Evolutionary conservation across 148 eudicot genomes (phyloP), one percentile per base, ranked within the genome.

Genomic region (Chenopodium suecicum): DNA sequence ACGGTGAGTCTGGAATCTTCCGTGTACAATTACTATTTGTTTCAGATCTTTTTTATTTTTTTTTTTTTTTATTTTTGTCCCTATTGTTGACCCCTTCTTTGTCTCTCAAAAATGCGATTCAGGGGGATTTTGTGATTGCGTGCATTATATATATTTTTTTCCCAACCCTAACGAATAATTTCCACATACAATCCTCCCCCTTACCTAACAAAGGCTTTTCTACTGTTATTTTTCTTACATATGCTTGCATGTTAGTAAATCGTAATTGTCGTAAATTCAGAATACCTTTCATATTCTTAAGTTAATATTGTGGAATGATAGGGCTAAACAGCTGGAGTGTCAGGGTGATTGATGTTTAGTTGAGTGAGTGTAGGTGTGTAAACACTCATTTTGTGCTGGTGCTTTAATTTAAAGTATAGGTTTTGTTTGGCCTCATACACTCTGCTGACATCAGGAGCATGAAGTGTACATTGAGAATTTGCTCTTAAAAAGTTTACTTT

Each of bases 1-100:
- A 94, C 75, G 98, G 98, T 94, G 70, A 27, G 90, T 81, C 75
- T 71, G 14, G 7, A 31, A 7, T 56, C 14, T 27, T 70, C 69
- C 27, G 4, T 68, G 22, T 23, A 44, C 47, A 23, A 79, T 72
- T 34, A 67, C 58, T 11, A 34, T 65, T 27, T 67, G 16, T 37
- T 69, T 47, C 27, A 34, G 47, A 7, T 60, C 34, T 46, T n/a
- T 67, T 11, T 60, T 27, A 3, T 31, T 31, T 1, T 31, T 1
- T 31, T 31, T 31, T 31, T 1, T 31, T 31, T 31, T 31, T 31
- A 1, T 56, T 64, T 46, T 2, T 54, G 13, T 9, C 47, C 31
- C 44, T 41, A 0, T 41, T 6, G 44, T 56, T 22, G 29, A 41
- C 20, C 0, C 22, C 20, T n/a, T 56, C 58, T 4, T 70, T 20